Conservation (phyloP, 805 yeast species). For the Zygosaccharomyces gambellarensis region DNA sequence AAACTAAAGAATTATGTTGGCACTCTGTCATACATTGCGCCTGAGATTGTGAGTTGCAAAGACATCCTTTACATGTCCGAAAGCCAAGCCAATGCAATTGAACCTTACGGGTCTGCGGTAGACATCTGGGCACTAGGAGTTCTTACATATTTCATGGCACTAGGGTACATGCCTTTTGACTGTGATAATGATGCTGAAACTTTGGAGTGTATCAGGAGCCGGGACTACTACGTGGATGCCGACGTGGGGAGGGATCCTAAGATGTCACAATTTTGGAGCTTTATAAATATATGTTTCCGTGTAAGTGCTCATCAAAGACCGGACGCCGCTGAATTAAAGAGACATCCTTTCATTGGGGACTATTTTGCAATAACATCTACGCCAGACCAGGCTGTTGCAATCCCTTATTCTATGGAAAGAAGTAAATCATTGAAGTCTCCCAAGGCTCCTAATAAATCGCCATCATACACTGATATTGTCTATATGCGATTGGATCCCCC, state of each 20-base stretch:
- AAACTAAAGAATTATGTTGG: constrained; percentile 51
- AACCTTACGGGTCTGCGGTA: constrained; percentile 51
- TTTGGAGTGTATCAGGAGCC: constrained; percentile 51
- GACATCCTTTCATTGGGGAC: constrained; percentile 40
- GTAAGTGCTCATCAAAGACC: constrained; percentile 44
- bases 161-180: constrained; percentile 76
- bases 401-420: constrained; percentile 12
- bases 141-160: constrained; percentile 59
- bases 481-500: constrained; percentile 4
- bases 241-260: constrained; percentile 48
- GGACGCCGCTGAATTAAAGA: constrained; percentile 41
- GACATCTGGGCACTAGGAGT: constrained; percentile 80
- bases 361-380: constrained; percentile 18
- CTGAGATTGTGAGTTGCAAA: constrained; percentile 51
- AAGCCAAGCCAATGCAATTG: constrained; percentile 13
- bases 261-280: constrained; percentile 47
- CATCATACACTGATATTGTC: constrained; percentile 11
- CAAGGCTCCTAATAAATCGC: constrained; percentile 22
- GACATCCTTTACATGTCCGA: constrained; percentile 23
- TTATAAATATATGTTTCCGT: constrained; percentile 50
- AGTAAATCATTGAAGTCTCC: constrained; percentile 24
- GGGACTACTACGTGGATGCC: constrained; percentile 62
- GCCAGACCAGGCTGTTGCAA: neutral
- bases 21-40: constrained; percentile 72
- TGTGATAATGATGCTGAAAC: constrained; percentile 69